Conservation (phyloP, 176 grass and related monocot species). For the Triticum timopheevii region DNA sequence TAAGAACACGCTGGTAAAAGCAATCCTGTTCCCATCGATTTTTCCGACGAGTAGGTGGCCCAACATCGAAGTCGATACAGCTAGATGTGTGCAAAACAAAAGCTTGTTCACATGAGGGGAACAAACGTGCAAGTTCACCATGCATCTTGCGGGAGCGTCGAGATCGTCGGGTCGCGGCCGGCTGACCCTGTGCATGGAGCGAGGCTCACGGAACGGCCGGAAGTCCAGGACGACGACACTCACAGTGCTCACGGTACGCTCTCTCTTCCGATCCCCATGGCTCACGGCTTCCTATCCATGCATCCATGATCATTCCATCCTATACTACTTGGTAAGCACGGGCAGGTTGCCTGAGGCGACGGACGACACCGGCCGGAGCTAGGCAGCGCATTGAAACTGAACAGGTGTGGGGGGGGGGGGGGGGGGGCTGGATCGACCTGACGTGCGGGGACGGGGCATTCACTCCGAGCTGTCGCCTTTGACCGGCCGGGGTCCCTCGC, state of each 20-base stretch:
- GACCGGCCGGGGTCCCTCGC: not conserved
- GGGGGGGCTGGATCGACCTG: not conserved
- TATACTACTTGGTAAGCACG: too few species aligned
- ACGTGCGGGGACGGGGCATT: constrained; percentile 15
- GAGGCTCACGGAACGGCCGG: too few species aligned
- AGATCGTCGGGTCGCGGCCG: not conserved
- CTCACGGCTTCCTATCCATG: too few species aligned
- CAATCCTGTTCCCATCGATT: not conserved
- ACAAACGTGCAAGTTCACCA: not conserved
- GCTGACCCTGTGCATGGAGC: not conserved
- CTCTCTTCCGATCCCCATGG: too few species aligned
- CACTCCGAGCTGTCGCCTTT: constrained; percentile 36
- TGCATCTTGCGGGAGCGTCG: not conserved
- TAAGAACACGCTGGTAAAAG: not conserved
- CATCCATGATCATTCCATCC: too few species aligned
- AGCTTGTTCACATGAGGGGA: too few species aligned
- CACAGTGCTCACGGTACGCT: too few species aligned
- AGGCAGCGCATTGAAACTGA: not conserved
- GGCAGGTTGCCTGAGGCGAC: not conserved
- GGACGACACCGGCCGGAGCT: not conserved
- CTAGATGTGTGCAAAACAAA: too few species aligned
- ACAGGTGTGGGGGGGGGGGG: not conserved
- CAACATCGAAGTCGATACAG: too few species aligned
- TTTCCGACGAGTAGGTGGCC: not conserved
- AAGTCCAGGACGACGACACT: too few species aligned